phyloP scores from a whole-genome alignment of 2,329 filamentous ascomycete species.

The Colletotrichum scovillei region DNA sequence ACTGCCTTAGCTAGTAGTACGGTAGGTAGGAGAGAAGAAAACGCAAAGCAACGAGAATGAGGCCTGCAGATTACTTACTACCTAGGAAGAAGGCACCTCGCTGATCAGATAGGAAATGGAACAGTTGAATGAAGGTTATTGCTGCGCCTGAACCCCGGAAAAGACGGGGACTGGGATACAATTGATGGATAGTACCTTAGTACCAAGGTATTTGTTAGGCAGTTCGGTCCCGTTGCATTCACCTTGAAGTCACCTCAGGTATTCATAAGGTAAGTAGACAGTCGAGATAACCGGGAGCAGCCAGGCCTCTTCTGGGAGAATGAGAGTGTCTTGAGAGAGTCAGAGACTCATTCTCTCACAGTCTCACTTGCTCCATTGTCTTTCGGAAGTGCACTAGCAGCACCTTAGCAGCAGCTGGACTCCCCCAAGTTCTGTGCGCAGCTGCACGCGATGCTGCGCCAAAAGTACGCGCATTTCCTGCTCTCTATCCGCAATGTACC shows the following conservation, averaged over 20 bases:
- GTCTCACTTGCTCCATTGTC: not conserved
- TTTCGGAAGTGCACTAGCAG: not conserved
- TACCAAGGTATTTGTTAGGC: not conserved
- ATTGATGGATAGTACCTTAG: not conserved
- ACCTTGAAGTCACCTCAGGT: no score
- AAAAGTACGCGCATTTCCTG: conserved; percentile 6
- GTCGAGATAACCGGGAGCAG: conserved; percentile 1
- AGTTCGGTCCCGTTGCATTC: not conserved
- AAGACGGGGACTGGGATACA: not conserved
- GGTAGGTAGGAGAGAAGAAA: no score
- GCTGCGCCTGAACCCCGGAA: not conserved
- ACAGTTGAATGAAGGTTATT: not conserved
- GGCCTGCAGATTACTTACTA: no score
- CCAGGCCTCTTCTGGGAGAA: not conserved
- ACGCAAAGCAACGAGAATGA: no score
- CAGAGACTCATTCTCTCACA: no score
- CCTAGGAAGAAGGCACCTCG: not conserved
- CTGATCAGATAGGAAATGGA: not conserved
- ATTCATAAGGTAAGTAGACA: no score
- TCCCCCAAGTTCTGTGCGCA: not conserved
- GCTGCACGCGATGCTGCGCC: not conserved
- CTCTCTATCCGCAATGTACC: not conserved
- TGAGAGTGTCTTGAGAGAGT: not conserved
- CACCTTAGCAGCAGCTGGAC: not conserved
- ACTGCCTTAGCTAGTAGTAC: no score